Conservation (phyloP, 768 basidiomycete species). For the Tylopilus sp. region DNA sequence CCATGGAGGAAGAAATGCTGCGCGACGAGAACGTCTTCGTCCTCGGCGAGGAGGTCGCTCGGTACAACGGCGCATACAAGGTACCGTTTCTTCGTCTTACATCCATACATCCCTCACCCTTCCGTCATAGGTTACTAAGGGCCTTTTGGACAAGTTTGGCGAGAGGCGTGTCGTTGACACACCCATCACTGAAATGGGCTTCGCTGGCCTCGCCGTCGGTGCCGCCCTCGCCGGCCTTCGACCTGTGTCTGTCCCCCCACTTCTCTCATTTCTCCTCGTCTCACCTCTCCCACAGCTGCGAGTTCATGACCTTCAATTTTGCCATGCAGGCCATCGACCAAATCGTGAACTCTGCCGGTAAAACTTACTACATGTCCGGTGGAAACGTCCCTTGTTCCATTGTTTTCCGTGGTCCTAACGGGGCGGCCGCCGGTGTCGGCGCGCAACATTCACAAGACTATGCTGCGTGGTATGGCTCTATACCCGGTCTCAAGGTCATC, state of each 20-base stretch:
- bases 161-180: conserved; percentile 98
- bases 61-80: conserved; percentile 98
- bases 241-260: conserved; percentile 64
- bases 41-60: conserved; percentile 96
- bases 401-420: conserved; percentile 99
- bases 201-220: conserved; percentile 94
- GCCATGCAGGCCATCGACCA: conserved; percentile 99
- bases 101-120: conserved; percentile 10
- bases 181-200: conserved; percentile 97
- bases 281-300: conserved; percentile 58
- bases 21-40: conserved; percentile 94
- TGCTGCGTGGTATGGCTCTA: conserved; percentile 88
- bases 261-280: not conserved
- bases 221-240: conserved; percentile 92
- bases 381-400: conserved; percentile 98
- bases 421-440: conserved; percentile 93
- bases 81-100: conserved; percentile 34
- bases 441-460: conserved; percentile 99
- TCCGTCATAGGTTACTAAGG: conserved; percentile 87
- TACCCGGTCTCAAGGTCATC: conserved; percentile 97
- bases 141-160: conserved; percentile 97
- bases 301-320: conserved; percentile 99
- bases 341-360: conserved; percentile 99
- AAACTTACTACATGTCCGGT: conserved; percentile 99
- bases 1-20: conserved; percentile 99